Base-by-base conservation (phyloP, 495 filamentous ascomycete species). In the Tuber calosporum region DNA sequence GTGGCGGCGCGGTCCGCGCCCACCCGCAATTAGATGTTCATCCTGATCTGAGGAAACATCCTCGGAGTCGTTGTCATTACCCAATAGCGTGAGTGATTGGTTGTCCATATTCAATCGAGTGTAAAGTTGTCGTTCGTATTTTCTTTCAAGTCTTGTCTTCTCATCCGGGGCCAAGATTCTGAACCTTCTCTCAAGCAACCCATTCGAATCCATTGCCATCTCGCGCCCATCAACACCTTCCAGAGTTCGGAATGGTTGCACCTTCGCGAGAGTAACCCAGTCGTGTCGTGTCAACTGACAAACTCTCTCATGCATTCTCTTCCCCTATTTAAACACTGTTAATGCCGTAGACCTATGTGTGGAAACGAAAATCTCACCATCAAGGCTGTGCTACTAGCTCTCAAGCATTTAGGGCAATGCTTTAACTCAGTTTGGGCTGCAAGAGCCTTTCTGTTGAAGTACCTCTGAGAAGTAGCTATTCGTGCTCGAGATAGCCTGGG, bases 261-360 rank as follows among this genome's bases (percentile, higher is more conserved):
- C 53, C 7, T 62, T 26, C 53, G 53, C 26, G 11, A 62, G 53
- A 34, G 53, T 62, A 62, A 62, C 53, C 53, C 53, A 62, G 26
- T 62, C 53, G 26, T 17, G 17, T 13, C 53, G 53, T 19, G 53
- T 34, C 30, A 62, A 34, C 53, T 62, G 53, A 62, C 53, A 62
- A 62, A 62, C 53, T 19, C 53, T 62, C 53, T 62, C 53, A 30
- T 62, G 53, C 53, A 62, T 62, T 19, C 53, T 17, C 53, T 62
- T 62, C 53, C 53, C 53, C 53, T 62, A 15, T 62, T 62, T 34
- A 13, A 26, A 62, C 53, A 34, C 53, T 1, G 26, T 62, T 62
- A 62, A 26, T 62, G 11, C 4, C 3, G 4, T 30, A 6, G 53
- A 2, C 13, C 26, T 26, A 19, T 62, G 26, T 3, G 4, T 34